Evolutionary conservation across 164 flowering plant genomes (phyloP).

Genomic region (Tinospora cordifolia): DNA sequence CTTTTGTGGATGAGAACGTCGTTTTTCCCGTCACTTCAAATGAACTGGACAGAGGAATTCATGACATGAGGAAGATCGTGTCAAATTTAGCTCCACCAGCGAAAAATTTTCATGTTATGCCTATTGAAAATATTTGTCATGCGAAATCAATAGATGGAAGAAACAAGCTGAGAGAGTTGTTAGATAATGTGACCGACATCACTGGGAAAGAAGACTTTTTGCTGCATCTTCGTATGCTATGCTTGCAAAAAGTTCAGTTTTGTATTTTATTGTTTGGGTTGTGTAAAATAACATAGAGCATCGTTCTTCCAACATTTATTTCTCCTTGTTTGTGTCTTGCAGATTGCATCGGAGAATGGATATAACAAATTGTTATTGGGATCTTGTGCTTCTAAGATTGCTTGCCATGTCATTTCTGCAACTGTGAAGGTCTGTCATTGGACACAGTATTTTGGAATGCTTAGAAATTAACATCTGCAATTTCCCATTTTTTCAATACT

Average conservation of each 20-base stretch:
- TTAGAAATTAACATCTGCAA: background rate
- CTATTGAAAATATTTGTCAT: conserved; percentile 52
- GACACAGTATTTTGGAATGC: background rate
- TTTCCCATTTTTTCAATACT: background rate
- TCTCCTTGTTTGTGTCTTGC: conserved; percentile 14
- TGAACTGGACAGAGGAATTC: conserved; percentile 35
- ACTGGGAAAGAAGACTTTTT: conserved; percentile 91
- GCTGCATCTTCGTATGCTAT: conserved; percentile 60
- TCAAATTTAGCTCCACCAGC: conserved; percentile 54
- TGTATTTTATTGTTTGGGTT: conserved; percentile 4
- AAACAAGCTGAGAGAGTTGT: conserved; percentile 36
- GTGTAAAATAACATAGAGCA: background rate
- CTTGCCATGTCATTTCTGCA: conserved; percentile 76
- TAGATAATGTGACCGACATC: conserved; percentile 44
- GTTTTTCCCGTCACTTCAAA: conserved; percentile 20
- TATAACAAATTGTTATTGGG: conserved; percentile 75
- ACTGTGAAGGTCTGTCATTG: conserved; percentile 70
- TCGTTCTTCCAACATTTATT: conserved; percentile 1
- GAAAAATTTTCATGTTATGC: conserved; percentile 53
- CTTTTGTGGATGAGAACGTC: conserved; percentile 60
- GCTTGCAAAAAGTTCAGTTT: conserved; percentile 71
- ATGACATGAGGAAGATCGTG: conserved; percentile 46
- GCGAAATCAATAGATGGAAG: conserved; percentile 36
- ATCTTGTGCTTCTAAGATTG: conserved; percentile 82
- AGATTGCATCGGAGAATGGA: conserved; percentile 75